These are phyloP conservation scores for Passalora sequoiae DNA, from an alignment of 2,329 filamentous ascomycete genomes.

Conservation along the genomic window DNA sequence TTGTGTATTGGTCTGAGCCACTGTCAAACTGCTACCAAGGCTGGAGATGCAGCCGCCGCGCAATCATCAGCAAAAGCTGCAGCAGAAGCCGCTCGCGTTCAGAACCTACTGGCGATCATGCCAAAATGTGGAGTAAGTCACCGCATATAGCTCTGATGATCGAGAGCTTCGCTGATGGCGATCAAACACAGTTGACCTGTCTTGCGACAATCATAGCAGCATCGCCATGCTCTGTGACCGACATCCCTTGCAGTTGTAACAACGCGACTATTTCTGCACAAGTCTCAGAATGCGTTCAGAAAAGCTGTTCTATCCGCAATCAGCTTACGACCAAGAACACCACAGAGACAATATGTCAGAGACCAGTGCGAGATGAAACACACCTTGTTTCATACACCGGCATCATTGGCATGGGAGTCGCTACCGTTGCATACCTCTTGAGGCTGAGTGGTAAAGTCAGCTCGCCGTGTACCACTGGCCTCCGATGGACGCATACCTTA, in stretches of 20 bases:
- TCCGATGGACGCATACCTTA: constrained; percentile 9
- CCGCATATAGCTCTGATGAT: too few relatives aligned
- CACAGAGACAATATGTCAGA: constrained; percentile 16
- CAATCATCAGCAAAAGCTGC: neutral
- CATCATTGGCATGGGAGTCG: constrained; percentile 12
- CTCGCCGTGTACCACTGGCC: neutral
- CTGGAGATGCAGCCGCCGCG: neutral
- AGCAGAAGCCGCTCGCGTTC: neutral
- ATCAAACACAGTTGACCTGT: constrained; percentile 17
- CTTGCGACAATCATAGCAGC: constrained; percentile 16
- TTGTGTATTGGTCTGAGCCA: too few relatives aligned
- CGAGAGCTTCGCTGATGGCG: too few relatives aligned
- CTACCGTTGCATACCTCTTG: constrained; percentile 12
- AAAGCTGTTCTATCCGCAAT: constrained; percentile 12
- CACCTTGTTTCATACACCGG: constrained; percentile 7
- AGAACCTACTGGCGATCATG: constrained; percentile 8
- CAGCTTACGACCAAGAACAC: constrained; percentile 19
- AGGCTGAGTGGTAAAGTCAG: constrained; percentile 7
- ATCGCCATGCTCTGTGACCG: constrained; percentile 17
- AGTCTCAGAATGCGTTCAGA: constrained; percentile 7
- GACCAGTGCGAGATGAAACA: constrained; percentile 13
- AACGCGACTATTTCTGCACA: constrained; percentile 9
- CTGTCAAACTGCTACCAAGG: neutral
- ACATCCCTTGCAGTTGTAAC: constrained; percentile 20
- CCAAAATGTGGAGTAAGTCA: constrained; percentile 11